Conservation (phyloP, 208 protist species). For the Acanthamoeba sp. region DNA sequence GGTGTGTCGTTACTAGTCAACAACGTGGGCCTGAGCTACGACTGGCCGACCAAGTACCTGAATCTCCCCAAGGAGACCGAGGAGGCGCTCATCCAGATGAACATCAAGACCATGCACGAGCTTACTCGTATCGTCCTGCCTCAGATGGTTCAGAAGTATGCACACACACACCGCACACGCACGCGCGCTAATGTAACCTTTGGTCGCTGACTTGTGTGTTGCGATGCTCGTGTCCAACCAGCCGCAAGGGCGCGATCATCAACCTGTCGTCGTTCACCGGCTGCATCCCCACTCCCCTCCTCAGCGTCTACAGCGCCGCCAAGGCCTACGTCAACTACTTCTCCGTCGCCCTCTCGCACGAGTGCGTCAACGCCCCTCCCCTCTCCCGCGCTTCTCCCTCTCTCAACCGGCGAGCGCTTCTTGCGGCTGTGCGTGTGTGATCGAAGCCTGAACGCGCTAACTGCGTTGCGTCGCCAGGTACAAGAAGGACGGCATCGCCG, state of each 20-base stretch:
- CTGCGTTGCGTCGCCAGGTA: too few relatives aligned
- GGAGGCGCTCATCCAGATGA: slow-evolving; percentile 92
- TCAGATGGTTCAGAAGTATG: slow-evolving; percentile 86
- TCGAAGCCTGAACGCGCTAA: too few relatives aligned
- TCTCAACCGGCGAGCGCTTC: too few relatives aligned
- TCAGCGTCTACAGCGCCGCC: slow-evolving; percentile 92
- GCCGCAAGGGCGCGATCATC: slow-evolving; percentile 90
- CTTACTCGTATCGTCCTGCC: slow-evolving; percentile 92
- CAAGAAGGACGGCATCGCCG: slow-evolving; percentile 54
- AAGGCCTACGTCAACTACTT: slow-evolving; percentile 93
- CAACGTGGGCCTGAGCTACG: slow-evolving; percentile 96
- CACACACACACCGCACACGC: background rate
- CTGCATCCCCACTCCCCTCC: slow-evolving; percentile 89
- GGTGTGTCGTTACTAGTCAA: slow-evolving; percentile 92
- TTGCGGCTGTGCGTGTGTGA: too few relatives aligned
- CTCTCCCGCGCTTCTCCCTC: too few relatives aligned
- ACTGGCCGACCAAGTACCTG: slow-evolving; percentile 94
- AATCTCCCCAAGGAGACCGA: slow-evolving; percentile 90
- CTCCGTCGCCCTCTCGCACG: slow-evolving; percentile 87
- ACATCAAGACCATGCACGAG: slow-evolving; percentile 91
- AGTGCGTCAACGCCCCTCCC: slow-evolving; percentile 84
- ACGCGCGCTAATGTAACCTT: too few relatives aligned
- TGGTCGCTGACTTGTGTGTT: too few relatives aligned
- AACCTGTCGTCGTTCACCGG: slow-evolving; percentile 91
- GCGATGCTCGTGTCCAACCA: too few relatives aligned